Percentiles rank a stretch among this genome's conserved stretches.
phyloP scores from a whole-genome alignment of 1,139 yeast genomes.

The Suhomyces chickasaworum region DNA sequence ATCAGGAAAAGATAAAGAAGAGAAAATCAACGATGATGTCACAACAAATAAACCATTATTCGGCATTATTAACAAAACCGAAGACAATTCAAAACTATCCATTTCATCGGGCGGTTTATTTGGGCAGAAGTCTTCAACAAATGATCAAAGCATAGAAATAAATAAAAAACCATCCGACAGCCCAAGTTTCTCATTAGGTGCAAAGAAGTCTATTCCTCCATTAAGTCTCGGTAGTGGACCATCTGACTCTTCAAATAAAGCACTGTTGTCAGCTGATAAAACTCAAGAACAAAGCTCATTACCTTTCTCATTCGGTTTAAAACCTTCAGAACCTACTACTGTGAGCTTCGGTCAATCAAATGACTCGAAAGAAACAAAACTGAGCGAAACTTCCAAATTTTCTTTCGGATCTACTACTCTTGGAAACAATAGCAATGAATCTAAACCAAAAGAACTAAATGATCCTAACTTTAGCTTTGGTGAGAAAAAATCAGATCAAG shows the following conservation, averaged over 20 bases:
- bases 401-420: not conserved
- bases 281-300: not conserved
- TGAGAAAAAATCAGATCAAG: not conserved
- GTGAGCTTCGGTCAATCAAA: not conserved
- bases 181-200: not conserved
- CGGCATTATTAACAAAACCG: not conserved
- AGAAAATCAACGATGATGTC: not conserved
- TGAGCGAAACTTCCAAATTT: not conserved
- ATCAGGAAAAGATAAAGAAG: not conserved
- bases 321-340: not conserved
- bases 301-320: not conserved
- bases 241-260: not conserved
- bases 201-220: not conserved
- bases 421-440: too few species aligned
- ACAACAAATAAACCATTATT: not conserved
- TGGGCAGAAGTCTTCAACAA: slow-evolving; percentile 1
- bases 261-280: not conserved
- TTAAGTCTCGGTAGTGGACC: not conserved
- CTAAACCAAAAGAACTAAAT: too few species aligned
- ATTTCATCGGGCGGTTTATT: slow-evolving; percentile 1
- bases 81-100: not conserved
- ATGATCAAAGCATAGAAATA: not conserved
- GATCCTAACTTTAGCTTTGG: slow-evolving; percentile 16
- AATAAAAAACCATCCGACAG: not conserved
- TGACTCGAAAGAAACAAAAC: not conserved